Evolutionary conservation across 1,284 basidiomycete genomes (phyloP), one percentile per base, ranked within the genome.

Genomic region (Cystobasidium slooffiae): DNA sequence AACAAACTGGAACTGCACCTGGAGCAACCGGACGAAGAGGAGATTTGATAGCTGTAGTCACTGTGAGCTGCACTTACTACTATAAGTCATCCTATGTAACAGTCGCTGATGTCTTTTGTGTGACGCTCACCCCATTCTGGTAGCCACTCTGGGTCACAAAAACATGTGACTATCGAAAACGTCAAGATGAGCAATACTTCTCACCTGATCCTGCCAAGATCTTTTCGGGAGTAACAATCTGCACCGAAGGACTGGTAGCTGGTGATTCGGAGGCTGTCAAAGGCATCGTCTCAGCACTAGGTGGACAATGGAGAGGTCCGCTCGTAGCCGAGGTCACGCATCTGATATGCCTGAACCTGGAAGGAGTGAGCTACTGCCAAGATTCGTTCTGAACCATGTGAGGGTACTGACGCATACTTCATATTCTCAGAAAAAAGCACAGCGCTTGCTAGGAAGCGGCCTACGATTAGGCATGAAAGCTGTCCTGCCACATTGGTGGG

Each of bases 241-340:
- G 88, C 77, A 86, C 88, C 6, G 85, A 87, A 55, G 80, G 90
- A 85, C 83, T 92, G 8, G 86, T 88, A 6, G 70, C 83, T 1
- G 80, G 87, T 6, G 92, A 94, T 81, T 83, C 87, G 51, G 91
- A 93, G 79, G 87, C 91, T 6, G 86, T 94, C 52, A 86, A 86
- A 0, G 89, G 88, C 0, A 90, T 88, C 0, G 88, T 94, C 55
- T 84, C 86, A 1, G 87, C 88, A 0, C 86, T 92, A n/a, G 93
- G 94, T 0, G 93, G 94, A 3, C 89, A 91, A 81, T 93, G 88
- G 87, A 86, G 90, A 16, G 83, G 84, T 0, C 88, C 88, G 5
- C 86, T 93, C 65, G 92, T 91, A 0, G 86, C 87, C 74, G 93
- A 95, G 76, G 89, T 93, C 49, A 94, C 93, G 0, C 93, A 95